Evolutionary conservation across 2,329 filamentous ascomycete species (phyloP), one percentile per base, ranked within the genome.

Genomic region (Gremmenia infestans): DNA sequence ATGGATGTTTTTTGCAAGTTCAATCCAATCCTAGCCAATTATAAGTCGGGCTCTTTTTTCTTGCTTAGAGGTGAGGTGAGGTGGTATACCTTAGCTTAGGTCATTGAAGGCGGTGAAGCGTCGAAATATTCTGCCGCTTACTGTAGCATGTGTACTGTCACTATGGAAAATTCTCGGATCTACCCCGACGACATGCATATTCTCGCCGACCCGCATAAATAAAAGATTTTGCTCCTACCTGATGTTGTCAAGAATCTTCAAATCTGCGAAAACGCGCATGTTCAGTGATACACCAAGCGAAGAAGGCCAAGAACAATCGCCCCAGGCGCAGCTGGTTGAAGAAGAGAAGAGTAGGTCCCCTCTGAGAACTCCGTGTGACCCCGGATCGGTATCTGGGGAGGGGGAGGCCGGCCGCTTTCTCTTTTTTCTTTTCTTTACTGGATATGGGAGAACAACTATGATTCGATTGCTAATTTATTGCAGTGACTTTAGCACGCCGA

Each of bases 201-300:
- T 14, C 6, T 19, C 19, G n/a, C 11, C 42, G 17, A 6, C 42
- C 48, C 17, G 48, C 48, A 50, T 19, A 23, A 6, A 25, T 25
- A 28, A 40, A 39, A 50, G 7, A 17, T 23, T 14, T 35, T 39
- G 14, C 48, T 7, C 19, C 19, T 35, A 3, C 47, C 47, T 50
- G 28, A 68, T 68, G 66, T 63, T 69, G 45, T 65, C 64, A 8
- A 60, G 59, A 60, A 47, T 69, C 7, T 58, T 62, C 42, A 60
- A 56, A 9, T 64, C 64, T 23, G 64, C 62, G n/a, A 64, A 57
- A 63, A 51, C 56, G 48, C 52, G 59, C n/a, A 49, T 66, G 14
- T 43, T 43, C 23, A 50, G 19, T n/a, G 53, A 54, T 42, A 52
- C 56, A 28, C 46, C 54, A 48, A 46, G 51, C 22, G 48, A 57